A percentile compares a stretch with the other conserved stretches of the same genome.
Conservation (phyloP, 2,329 filamentous ascomycete species). For the Phyllosticta capitalensis region DNA sequence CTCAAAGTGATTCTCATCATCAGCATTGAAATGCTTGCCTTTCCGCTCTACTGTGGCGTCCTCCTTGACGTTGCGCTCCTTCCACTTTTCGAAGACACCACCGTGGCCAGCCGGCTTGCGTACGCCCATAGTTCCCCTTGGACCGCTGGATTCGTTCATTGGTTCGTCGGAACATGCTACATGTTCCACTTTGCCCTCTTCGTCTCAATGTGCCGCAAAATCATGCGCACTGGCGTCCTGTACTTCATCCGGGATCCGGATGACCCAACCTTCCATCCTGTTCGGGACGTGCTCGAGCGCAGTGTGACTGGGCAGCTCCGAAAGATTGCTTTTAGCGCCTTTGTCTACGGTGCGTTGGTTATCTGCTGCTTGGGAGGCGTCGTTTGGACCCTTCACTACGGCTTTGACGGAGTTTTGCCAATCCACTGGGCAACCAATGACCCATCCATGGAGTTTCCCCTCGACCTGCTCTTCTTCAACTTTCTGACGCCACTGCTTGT, state of each 20-base stretch:
- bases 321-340: conserved; percentile 91
- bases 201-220: conserved; percentile 97
- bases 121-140: conserved; percentile 74
- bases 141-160: conserved; percentile 92
- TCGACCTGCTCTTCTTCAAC: conserved; percentile 93
- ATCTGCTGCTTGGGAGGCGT: conserved; percentile 90
- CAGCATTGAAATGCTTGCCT: conserved; percentile 96
- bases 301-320: conserved; percentile 86
- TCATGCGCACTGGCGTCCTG: conserved; percentile 87
- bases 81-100: conserved; percentile 77
- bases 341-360: conserved; percentile 89
- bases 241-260: conserved; percentile 98
- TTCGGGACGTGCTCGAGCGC: conserved; percentile 89
- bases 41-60: conserved; percentile 89
- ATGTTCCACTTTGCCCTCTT: conserved; percentile 99
- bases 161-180: conserved; percentile 97
- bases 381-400: conserved; percentile 75
- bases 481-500: conserved; percentile 86
- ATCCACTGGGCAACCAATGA: conserved; percentile 91
- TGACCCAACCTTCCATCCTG: conserved; percentile 95
- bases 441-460: conserved; percentile 85
- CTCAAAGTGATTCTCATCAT: conserved; percentile 98
- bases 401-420: conserved; percentile 64
- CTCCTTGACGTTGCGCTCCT: conserved; percentile 81
- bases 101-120: conserved; percentile 62